Evolutionary conservation across 129 eudicot genomes (phyloP).

Genomic region (Flaveria linearis): DNA sequence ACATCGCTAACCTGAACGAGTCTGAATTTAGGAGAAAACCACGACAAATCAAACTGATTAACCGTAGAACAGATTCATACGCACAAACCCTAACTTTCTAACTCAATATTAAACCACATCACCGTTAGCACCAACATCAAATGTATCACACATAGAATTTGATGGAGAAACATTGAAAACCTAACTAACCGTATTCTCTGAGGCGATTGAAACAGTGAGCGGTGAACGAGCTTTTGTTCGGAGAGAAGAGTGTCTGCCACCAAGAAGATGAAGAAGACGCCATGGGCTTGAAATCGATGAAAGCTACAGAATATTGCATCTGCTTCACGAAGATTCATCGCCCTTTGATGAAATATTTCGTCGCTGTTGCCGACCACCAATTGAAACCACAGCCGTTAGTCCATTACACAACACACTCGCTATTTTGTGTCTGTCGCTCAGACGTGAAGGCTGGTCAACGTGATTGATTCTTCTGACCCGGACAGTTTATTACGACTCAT

Average conservation of each 20-base stretch:
- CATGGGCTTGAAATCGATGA: conserved; percentile 26
- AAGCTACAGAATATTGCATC: conserved; percentile 13
- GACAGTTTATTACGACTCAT: too few relatives aligned
- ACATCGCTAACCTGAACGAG: background rate
- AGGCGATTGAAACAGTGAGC: conserved; percentile 44
- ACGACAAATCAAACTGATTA: conserved; percentile 3
- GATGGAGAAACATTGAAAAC: background rate
- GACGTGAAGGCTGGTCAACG: too few relatives aligned
- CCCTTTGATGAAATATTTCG: too few relatives aligned
- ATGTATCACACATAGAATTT: background rate
- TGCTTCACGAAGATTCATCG: too few relatives aligned
- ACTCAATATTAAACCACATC: background rate
- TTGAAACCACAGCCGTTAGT: too few relatives aligned
- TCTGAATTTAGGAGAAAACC: background rate
- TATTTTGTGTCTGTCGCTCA: too few relatives aligned
- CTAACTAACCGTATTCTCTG: conserved; percentile 57
- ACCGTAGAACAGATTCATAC: conserved; percentile 2
- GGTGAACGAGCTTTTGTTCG: conserved; percentile 33
- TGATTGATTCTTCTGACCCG: too few relatives aligned
- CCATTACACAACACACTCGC: too few relatives aligned
- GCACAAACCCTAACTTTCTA: conserved; percentile 20
- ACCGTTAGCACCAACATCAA: background rate
- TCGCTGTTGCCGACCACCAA: too few relatives aligned
- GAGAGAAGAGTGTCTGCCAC: conserved; percentile 53
- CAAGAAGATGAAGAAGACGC: conserved; percentile 48